Conservation (phyloP, 2,329 filamentous ascomycete species). For the Thermothelomyces thermophilus region DNA sequence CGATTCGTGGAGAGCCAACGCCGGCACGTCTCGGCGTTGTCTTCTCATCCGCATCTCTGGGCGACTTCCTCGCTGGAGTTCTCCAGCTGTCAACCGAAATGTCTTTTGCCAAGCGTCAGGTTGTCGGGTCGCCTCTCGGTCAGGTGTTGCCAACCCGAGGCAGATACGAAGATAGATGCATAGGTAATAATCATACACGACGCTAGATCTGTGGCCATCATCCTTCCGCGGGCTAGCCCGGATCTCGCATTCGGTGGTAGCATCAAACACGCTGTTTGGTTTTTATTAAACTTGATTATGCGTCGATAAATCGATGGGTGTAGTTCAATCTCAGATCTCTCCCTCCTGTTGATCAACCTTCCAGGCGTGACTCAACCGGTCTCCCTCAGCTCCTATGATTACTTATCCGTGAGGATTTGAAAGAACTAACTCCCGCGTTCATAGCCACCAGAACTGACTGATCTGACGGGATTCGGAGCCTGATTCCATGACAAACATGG, state of each 20-base stretch:
- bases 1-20: slow-evolving; percentile 14
- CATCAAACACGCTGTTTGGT: not conserved
- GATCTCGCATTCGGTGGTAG: not conserved
- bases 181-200: no score
- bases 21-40: not conserved
- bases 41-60: not conserved
- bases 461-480: no score
- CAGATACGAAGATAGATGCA: no score
- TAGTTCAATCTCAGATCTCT: not conserved
- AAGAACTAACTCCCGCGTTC: no score
- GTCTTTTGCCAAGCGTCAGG: not conserved
- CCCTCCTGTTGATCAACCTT: not conserved
- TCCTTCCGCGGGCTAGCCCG: not conserved
- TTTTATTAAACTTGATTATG: not conserved
- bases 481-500: no score
- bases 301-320: not conserved
- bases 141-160: no score
- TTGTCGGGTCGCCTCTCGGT: not conserved
- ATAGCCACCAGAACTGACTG: no score
- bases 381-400: no score
- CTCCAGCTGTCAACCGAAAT: not conserved
- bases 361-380: no score
- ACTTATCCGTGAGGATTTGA: no score
- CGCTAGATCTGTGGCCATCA: not conserved
- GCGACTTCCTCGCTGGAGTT: not conserved